Percentiles rank a stretch among this genome's conserved stretches.
Evolutionary conservation across 2,329 filamentous ascomycete genomes (phyloP).

Genomic region (Myriosclerotinia curreyana): DNA sequence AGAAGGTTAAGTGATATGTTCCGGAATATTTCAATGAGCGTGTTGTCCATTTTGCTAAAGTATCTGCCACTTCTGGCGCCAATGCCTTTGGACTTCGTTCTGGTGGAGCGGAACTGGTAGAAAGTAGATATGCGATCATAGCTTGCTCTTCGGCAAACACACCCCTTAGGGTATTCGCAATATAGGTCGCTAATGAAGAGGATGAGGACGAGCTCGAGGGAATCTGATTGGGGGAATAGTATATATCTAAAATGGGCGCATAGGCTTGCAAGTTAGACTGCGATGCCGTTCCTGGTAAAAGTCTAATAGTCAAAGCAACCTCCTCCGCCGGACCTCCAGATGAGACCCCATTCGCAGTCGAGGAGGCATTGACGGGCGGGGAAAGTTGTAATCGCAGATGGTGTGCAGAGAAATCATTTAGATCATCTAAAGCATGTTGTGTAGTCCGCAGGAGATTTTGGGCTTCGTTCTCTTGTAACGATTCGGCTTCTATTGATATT

Average conservation of each 20-base stretch:
- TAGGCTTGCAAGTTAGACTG: slow-evolving; percentile 66
- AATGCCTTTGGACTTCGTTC: slow-evolving; percentile 48
- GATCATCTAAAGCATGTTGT: slow-evolving; percentile 80
- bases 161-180: slow-evolving; percentile 72
- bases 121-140: slow-evolving; percentile 73
- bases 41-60: slow-evolving; percentile 68
- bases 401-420: slow-evolving; percentile 82
- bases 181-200: slow-evolving; percentile 70
- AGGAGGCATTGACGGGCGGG: slow-evolving; percentile 39
- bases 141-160: slow-evolving; percentile 87
- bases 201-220: slow-evolving; percentile 67
- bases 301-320: slow-evolving; percentile 67
- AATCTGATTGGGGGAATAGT: slow-evolving; percentile 67
- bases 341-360: slow-evolving; percentile 34
- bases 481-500: slow-evolving; percentile 70
- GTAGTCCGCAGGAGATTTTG: slow-evolving; percentile 74
- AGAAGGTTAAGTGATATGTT: slow-evolving; percentile 94
- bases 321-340: slow-evolving; percentile 43
- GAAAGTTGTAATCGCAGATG: slow-evolving; percentile 70
- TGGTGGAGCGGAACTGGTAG: slow-evolving; percentile 53
- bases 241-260: slow-evolving; percentile 69
- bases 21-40: slow-evolving; percentile 87
- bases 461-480: slow-evolving; percentile 63
- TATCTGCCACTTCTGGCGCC: slow-evolving; percentile 52
- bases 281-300: slow-evolving; percentile 61